A percentile compares a stretch with the other conserved stretches of the same genome.
Conservation (phyloP, 345 rosid species). For the Gynandropsis gynandra region DNA sequence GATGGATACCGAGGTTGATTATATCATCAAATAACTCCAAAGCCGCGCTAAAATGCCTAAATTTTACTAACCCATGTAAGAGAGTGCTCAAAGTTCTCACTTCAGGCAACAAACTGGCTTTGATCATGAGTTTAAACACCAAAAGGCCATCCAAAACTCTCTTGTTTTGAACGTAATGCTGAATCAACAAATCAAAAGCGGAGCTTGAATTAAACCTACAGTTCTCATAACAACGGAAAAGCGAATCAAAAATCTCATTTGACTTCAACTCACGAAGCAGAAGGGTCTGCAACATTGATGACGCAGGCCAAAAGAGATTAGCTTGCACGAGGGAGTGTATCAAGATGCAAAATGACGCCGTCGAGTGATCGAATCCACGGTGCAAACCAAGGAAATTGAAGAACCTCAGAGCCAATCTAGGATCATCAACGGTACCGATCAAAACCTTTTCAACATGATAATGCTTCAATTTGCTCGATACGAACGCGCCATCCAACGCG, state of each 20-base stretch:
- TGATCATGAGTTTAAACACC: conserved; percentile 56
- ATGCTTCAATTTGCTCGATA: conserved; percentile 34
- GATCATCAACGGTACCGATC: conserved; percentile 53
- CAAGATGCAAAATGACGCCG: conserved; percentile 66
- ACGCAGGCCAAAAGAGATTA: conserved; percentile 77
- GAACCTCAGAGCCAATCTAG: conserved; percentile 67
- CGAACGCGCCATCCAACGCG: conserved; percentile 40
- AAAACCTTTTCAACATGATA: conserved; percentile 59
- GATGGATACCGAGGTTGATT: conserved; percentile 34
- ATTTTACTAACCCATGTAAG: conserved; percentile 52
- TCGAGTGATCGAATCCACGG: conserved; percentile 54
- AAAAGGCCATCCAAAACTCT: conserved; percentile 46
- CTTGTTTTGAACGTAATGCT: conserved; percentile 53
- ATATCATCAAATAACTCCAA: conserved; percentile 59
- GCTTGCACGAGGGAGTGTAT: conserved; percentile 54
- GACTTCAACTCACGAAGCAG: conserved; percentile 55
- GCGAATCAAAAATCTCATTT: conserved; percentile 42
- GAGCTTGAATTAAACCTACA: conserved; percentile 44
- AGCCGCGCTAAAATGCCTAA: conserved; percentile 45
- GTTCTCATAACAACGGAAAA: conserved; percentile 37
- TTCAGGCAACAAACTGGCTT: conserved; percentile 46
- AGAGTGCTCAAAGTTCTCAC: conserved; percentile 63
- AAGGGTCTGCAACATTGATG: conserved; percentile 74
- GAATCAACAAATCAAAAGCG: conserved; percentile 84
- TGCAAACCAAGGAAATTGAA: conserved; percentile 92